Percentiles rank a stretch among this genome's conserved stretches.
Evolutionary conservation across 2,329 filamentous ascomycete genomes (phyloP).

Genomic region (Elsinoe australis): DNA sequence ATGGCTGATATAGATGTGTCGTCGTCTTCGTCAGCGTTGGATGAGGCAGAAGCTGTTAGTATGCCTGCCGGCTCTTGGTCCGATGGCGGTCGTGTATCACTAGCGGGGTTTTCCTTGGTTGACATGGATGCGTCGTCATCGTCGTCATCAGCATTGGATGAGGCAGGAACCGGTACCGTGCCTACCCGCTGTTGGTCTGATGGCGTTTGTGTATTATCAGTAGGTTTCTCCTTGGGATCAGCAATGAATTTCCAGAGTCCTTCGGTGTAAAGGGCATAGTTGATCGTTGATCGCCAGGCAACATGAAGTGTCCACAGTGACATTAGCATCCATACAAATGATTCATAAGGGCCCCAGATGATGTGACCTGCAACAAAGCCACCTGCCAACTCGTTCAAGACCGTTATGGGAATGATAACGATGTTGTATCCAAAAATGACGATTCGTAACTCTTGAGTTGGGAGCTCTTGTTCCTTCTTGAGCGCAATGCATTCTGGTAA

Average conservation of each 20-base stretch:
- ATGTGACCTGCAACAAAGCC: background rate
- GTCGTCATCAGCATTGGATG: too few species aligned
- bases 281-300: background rate
- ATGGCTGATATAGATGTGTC: background rate
- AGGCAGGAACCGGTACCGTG: background rate
- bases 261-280: background rate
- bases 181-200: too few species aligned
- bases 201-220: background rate
- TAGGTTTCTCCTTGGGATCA: background rate
- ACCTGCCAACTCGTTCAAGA: background rate
- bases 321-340: background rate
- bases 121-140: background rate
- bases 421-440: background rate
- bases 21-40: background rate
- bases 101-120: too few species aligned
- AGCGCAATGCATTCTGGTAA: background rate
- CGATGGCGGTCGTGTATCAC: too few species aligned
- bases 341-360: too few species aligned
- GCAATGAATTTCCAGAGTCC: background rate
- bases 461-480: background rate
- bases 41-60: background rate
- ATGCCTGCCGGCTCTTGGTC: too few species aligned
- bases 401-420: background rate
- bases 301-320: background rate
- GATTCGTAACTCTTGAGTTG: background rate